Conservation (phyloP, 208 protist genomes). For the Strigomonas oncopelti region DNA sequence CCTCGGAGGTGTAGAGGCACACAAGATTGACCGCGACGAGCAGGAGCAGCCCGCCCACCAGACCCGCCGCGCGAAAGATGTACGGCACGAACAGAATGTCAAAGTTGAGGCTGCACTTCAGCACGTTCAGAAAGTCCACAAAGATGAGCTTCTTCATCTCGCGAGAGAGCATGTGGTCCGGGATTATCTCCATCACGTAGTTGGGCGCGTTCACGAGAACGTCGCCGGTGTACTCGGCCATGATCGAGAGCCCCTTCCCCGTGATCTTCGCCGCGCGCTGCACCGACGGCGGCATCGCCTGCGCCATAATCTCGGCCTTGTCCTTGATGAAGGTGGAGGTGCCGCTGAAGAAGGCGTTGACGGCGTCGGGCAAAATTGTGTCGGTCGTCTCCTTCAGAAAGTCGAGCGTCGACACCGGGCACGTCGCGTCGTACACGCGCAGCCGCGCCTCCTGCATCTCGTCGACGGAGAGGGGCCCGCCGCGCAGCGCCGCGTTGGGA, state of each 20-base stretch:
- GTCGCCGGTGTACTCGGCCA: constrained; percentile 28
- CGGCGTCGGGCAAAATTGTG: constrained; percentile 28
- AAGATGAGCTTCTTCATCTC: constrained; percentile 42
- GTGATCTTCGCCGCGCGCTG: constrained; percentile 16
- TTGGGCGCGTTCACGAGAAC: constrained; percentile 23
- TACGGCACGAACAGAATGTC: constrained; percentile 44
- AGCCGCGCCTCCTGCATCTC: constrained; percentile 33
- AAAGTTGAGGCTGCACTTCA: constrained; percentile 29
- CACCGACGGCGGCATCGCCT: constrained; percentile 24
- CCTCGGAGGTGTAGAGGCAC: constrained; percentile 31
- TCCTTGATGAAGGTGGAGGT: constrained; percentile 23
- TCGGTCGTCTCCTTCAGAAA: constrained; percentile 27
- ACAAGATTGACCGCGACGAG: constrained; percentile 17
- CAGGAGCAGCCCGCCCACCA: constrained; percentile 30
- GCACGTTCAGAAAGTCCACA: constrained; percentile 29
- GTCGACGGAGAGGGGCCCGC: constrained; percentile 10
- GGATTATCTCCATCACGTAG: constrained; percentile 27
- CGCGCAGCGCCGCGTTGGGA: not conserved
- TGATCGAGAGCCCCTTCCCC: constrained; percentile 19
- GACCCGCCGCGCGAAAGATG: constrained; percentile 31
- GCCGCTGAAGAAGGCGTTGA: constrained; percentile 30
- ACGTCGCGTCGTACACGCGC: constrained; percentile 16
- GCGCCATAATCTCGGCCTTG: constrained; percentile 22
- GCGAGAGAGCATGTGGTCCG: constrained; percentile 25
- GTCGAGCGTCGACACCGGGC: constrained; percentile 23